Percentiles rank a stretch among this genome's conserved stretches.
These are phyloP conservation scores for Dichomitus squalens DNA, from an alignment of 1,284 basidiomycete species.

Conservation along the genomic window DNA sequence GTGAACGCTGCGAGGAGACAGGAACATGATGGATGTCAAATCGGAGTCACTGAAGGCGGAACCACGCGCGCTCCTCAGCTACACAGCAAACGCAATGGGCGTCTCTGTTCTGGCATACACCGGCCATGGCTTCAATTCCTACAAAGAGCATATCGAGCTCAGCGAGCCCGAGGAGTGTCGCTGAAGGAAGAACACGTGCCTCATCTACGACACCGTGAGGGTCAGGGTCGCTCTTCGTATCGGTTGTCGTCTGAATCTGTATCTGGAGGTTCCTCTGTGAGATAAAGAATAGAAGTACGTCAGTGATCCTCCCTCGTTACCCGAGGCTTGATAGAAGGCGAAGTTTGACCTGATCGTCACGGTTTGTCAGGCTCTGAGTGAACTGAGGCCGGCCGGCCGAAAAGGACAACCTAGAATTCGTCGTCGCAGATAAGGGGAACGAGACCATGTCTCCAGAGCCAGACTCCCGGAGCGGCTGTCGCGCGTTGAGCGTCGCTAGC, in stretches of 20 bases:
- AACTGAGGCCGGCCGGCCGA: slow-evolving; percentile 2
- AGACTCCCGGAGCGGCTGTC: slow-evolving; percentile 11
- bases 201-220: slow-evolving; percentile 6
- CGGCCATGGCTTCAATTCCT: slow-evolving; percentile 14
- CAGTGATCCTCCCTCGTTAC: neutral
- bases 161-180: neutral
- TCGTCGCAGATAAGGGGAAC: slow-evolving; percentile 16
- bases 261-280: slow-evolving; percentile 14
- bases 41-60: neutral
- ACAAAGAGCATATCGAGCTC: neutral
- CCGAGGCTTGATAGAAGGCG: neutral
- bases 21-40: neutral
- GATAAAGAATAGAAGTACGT: neutral
- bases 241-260: slow-evolving; percentile 18
- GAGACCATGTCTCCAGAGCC: slow-evolving; percentile 10
- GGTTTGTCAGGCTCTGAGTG: slow-evolving; percentile 1
- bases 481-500: slow-evolving; percentile 18
- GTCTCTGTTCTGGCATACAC: slow-evolving; percentile 2
- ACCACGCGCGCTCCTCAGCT: neutral
- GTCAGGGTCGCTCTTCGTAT: slow-evolving; percentile 16
- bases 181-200: neutral
- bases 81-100: slow-evolving; percentile 13
- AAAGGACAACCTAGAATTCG: slow-evolving; percentile 11
- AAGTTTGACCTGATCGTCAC: slow-evolving; percentile 10
- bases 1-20: neutral